Evolutionary conservation across 2,329 filamentous ascomycete genomes (phyloP), one percentile per base, ranked within the genome.

Genomic region (Penicillium sp.): DNA sequence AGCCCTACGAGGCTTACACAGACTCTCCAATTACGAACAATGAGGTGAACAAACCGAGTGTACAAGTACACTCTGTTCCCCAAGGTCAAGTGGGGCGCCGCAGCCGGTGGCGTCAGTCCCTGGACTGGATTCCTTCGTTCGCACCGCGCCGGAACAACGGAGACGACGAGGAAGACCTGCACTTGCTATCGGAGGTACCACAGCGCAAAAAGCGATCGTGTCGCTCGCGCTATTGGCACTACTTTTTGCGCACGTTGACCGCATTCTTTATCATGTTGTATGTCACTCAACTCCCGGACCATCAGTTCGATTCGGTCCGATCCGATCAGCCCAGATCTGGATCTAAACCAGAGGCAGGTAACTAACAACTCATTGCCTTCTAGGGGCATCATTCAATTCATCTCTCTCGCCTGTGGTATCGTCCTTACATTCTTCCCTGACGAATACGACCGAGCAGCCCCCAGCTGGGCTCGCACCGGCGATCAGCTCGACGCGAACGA

Each of bases 341-440:
- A 37, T 51, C 27, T 51, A 3, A 5, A 26, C n/a, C 19, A 2
- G 9, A 21, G 21, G 21, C 39, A 33, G 19, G 22, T 27, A 35
- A 8, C 51, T 53, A 42, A 45, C 42, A 35, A 31, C n/a, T 13
- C 46, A 16, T 27, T 1, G 3, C 11, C 22, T n/a, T n/a, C 24
- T 55, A 78, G 76, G 55, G 77, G 76, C 35, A 53, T 78, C 43
- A 59, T 78, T 29, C 76, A 79, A 54, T 72, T 77, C 42, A 65
- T 79, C 51, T 67, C 69, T 11, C 67, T 79, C 8, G 59, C 71
- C 43, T 74, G 68, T 55, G 72, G 72, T 50, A 69, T 79, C 27
- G 62, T 72, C 21, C 62, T 74, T 5, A 69, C 74, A 0, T 76
- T 78, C 64, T 77, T 79, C 58, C 75, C 77, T 2, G 72, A 75